Percentiles rank a stretch among this genome's conserved stretches.
Conservation (phyloP, 306 rosid species). For the Cicer pinnatifidum region DNA sequence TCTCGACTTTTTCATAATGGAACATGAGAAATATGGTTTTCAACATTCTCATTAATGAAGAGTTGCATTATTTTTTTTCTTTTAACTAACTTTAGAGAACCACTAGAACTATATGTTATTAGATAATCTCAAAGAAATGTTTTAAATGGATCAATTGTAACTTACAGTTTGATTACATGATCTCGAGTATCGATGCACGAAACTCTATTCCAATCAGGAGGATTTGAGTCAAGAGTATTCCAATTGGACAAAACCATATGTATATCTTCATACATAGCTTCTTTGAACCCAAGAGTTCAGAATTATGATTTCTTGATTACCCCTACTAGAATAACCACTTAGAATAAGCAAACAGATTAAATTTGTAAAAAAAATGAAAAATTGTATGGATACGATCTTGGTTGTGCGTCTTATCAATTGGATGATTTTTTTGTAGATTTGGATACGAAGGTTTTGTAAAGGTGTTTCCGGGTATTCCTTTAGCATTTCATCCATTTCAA, state of each 20-base stretch:
- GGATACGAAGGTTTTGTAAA: too few species aligned
- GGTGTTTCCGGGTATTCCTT: too few species aligned
- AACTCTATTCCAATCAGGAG: slow-evolving; percentile 85
- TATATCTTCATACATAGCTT: slow-evolving; percentile 87
- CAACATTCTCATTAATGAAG: too few species aligned
- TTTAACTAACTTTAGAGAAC: too few species aligned
- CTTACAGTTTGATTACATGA: slow-evolving; percentile 86
- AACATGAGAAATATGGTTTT: too few species aligned
- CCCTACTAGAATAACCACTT: not conserved
- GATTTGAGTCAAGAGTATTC: slow-evolving; percentile 78
- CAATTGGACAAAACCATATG: slow-evolving; percentile 69
- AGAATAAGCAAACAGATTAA: not conserved
- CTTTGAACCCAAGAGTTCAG: slow-evolving; percentile 53
- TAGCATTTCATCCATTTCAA: not conserved
- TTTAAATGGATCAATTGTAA: slow-evolving; percentile 41
- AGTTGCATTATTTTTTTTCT: too few species aligned
- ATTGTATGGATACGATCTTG: too few species aligned
- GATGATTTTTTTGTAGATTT: too few species aligned
- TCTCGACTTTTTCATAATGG: too few species aligned
- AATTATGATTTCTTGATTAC: not conserved
- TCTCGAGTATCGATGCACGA: slow-evolving; percentile 61
- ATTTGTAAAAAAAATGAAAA: not conserved
- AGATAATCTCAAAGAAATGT: not conserved
- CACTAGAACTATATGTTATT: too few species aligned
- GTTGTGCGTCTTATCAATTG: too few species aligned